Conservation (phyloP, 352 stramenopile genomes). For the Phytophthora aleatoria region DNA sequence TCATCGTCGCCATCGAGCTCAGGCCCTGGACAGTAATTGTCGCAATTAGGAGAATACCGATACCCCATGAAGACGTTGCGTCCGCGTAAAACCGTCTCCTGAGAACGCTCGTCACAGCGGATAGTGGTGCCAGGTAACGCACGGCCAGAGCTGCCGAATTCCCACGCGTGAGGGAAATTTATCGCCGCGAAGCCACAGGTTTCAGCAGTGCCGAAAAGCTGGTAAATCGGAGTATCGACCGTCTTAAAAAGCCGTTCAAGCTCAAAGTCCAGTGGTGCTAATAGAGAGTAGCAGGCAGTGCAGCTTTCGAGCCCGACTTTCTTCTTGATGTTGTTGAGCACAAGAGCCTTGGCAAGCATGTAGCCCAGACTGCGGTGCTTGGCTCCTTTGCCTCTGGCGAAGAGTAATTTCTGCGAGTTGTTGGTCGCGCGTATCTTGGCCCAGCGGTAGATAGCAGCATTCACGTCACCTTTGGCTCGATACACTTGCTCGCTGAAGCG, state of each 20-base stretch:
- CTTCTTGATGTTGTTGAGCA: conserved; percentile 83
- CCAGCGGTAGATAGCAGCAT: conserved; percentile 75
- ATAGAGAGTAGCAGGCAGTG: conserved; percentile 72
- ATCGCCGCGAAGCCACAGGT: conserved; percentile 72
- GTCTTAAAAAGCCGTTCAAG: conserved; percentile 84
- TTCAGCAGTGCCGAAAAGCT: conserved; percentile 71
- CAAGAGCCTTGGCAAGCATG: conserved; percentile 77
- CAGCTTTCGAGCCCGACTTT: conserved; percentile 79
- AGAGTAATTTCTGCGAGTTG: conserved; percentile 81
- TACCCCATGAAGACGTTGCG: conserved; percentile 81
- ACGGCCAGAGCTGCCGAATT: conserved; percentile 71
- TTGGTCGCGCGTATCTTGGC: conserved; percentile 79
- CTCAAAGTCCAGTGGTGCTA: conserved; percentile 80
- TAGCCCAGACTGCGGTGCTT: conserved; percentile 73
- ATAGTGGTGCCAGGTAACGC: conserved; percentile 62
- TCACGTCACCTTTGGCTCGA: conserved; percentile 73
- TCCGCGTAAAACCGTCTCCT: conserved; percentile 67
- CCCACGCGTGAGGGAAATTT: conserved; percentile 77
- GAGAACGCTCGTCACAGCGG: conserved; percentile 62
- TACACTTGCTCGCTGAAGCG: conserved; percentile 76
- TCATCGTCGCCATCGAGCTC: conserved; percentile 15
- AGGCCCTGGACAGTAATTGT: conserved; percentile 5
- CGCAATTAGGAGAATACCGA: conserved; percentile 26
- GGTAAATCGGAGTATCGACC: conserved; percentile 83
- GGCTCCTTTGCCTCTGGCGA: conserved; percentile 35